These are phyloP conservation scores for Candida jianshihensis DNA, from an alignment of 805 yeast genomes.

Conservation along the genomic window DNA sequence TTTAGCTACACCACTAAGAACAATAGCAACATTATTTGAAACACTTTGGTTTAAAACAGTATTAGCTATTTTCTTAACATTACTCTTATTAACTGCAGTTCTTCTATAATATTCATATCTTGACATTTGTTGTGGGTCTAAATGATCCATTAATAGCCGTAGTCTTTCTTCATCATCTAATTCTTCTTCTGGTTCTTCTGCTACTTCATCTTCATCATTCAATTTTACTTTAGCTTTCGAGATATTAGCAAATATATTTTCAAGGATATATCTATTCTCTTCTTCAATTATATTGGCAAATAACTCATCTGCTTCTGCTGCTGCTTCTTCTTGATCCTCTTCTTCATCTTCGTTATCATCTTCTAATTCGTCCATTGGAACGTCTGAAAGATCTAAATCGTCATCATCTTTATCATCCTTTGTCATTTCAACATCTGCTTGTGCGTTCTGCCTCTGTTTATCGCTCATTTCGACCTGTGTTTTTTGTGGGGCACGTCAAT, in stretches of 20 bases:
- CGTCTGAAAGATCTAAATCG: constrained; percentile 23
- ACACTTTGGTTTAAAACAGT: constrained; percentile 74
- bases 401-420: constrained; percentile 4
- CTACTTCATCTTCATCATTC: constrained; percentile 21
- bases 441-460: background rate
- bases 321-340: constrained; percentile 12
- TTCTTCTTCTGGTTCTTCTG: constrained; percentile 24
- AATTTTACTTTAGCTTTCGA: constrained; percentile 7
- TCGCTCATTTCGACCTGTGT: too few species aligned
- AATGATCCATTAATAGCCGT: constrained; percentile 58
- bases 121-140: constrained; percentile 78
- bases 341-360: constrained; percentile 10
- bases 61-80: constrained; percentile 75
- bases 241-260: constrained; percentile 11
- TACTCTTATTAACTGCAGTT: constrained; percentile 63
- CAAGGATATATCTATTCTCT: constrained; percentile 14
- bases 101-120: constrained; percentile 84
- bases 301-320: constrained; percentile 3
- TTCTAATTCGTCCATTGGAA: constrained; percentile 20
- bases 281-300: constrained; percentile 13
- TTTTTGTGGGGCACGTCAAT: too few species aligned
- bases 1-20: constrained; percentile 81
- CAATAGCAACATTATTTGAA: constrained; percentile 71
- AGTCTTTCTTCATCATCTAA: constrained; percentile 48
- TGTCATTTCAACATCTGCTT: background rate